These are phyloP conservation scores for Isoetes taiwanensis DNA, from an alignment of 75 land plant species.

Conservation along the genomic window DNA sequence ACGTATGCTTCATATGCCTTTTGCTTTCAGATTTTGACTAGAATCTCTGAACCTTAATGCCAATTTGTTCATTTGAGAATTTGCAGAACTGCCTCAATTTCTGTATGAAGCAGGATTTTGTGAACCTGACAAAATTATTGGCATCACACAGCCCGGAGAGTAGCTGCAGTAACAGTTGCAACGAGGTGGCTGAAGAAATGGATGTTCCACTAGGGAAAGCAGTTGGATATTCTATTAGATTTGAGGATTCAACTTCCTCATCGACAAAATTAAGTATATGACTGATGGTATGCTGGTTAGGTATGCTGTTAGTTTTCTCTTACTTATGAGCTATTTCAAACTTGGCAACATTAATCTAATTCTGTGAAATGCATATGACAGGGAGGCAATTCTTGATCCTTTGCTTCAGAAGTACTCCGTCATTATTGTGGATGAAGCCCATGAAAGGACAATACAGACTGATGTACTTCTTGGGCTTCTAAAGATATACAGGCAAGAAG, in stretches of 20 bases:
- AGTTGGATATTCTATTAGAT: constrained; percentile 90
- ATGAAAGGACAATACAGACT: constrained; percentile 92
- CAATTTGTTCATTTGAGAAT: neutral
- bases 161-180: constrained; percentile 92
- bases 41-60: too few species aligned
- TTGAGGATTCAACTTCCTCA: constrained; percentile 74
- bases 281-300: constrained; percentile 91
- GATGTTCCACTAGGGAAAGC: constrained; percentile 41
- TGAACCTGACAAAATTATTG: constrained; percentile 52
- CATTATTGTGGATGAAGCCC: constrained; percentile 93
- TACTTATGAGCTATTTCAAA: too few species aligned
- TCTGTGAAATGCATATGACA: constrained; percentile 22
- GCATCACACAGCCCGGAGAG: constrained; percentile 91
- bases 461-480: constrained; percentile 84
- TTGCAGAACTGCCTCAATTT: constrained; percentile 83
- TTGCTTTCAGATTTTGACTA: too few species aligned
- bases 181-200: constrained; percentile 93
- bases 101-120: constrained; percentile 61
- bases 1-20: too few species aligned
- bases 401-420: constrained; percentile 65
- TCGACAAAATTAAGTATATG: constrained; percentile 81
- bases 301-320: too few species aligned
- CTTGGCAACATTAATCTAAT: too few species aligned
- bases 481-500: constrained; percentile 60
- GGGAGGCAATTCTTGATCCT: constrained; percentile 90